phyloP scores from a whole-genome alignment of 1,284 basidiomycete species.

The Austroboletus niveus region DNA sequence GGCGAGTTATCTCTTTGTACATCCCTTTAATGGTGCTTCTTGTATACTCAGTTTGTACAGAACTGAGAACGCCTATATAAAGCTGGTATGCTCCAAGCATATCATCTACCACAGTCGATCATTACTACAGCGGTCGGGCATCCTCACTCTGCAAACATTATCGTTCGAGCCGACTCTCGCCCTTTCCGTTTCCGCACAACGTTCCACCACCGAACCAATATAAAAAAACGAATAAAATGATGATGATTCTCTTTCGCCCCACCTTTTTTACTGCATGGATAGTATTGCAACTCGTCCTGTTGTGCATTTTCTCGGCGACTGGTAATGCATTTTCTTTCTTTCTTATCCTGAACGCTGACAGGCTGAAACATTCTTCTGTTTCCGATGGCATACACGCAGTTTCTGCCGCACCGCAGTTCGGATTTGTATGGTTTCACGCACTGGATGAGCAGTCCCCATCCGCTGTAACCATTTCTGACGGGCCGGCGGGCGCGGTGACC shows the following conservation, averaged over 20 bases:
- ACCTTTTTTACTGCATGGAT: conserved; percentile 9
- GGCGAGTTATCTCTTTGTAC: neutral
- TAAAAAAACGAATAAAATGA: conserved; percentile 4
- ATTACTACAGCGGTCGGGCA: neutral
- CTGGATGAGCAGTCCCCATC: conserved; percentile 5
- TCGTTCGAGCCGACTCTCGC: neutral
- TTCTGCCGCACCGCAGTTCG: conserved; percentile 22
- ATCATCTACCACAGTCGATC: neutral
- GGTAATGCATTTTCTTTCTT: conserved; percentile 4
- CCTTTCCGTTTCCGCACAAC: neutral
- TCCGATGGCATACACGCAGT: conserved; percentile 1
- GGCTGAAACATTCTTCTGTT: neutral
- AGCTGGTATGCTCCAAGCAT: neutral
- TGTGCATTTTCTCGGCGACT: conserved; percentile 7
- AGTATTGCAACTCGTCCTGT: conserved; percentile 3
- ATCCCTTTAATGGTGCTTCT: neutral
- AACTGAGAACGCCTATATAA: neutral
- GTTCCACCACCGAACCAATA: neutral
- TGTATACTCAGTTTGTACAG: neutral
- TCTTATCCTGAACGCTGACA: neutral
- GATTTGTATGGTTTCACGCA: conserved; percentile 8
- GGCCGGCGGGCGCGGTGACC: neutral
- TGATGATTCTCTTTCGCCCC: conserved; percentile 23
- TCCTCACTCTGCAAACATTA: neutral
- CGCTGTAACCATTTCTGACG: neutral